phyloP scores from a whole-genome alignment of 2,329 filamentous ascomycete species.

The Trichoderma sp. region DNA sequence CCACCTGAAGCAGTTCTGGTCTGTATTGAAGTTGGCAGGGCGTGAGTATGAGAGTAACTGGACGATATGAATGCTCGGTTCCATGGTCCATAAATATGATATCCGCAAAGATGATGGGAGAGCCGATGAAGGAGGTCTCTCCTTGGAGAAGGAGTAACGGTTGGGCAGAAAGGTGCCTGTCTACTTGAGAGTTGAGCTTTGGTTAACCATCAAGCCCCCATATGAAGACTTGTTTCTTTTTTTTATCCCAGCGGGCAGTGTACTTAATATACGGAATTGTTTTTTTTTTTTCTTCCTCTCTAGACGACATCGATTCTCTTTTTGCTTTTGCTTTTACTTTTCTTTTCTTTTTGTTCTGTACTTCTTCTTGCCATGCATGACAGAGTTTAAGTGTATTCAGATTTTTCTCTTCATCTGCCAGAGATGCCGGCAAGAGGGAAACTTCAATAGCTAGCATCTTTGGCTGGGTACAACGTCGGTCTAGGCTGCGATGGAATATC shows the following conservation, averaged over 20 bases:
- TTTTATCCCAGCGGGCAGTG: conserved; percentile 12
- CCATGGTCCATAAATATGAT: conserved; percentile 8
- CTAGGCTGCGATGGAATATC: not conserved
- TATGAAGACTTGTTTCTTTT: not conserved
- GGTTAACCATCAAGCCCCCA: conserved; percentile 4
- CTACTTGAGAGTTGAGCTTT: conserved; percentile 4
- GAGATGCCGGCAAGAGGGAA: not conserved
- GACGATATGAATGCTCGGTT: conserved; percentile 4
- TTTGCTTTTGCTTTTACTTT: not conserved
- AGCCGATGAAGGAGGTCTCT: not conserved
- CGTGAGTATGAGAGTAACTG: conserved; percentile 7
- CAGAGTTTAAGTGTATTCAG: not conserved
- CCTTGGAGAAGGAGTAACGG: not conserved
- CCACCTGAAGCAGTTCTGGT: not conserved
- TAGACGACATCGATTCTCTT: not conserved
- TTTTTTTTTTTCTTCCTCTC: not conserved
- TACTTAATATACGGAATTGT: conserved; percentile 14
- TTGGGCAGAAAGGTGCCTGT: not conserved
- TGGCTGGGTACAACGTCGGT: not conserved
- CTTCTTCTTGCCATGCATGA: not conserved
- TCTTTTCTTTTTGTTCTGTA: too few relatives aligned
- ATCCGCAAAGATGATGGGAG: conserved; percentile 4
- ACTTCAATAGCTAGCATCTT: not conserved
- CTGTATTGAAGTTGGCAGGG: not conserved
- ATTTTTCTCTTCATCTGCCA: too few relatives aligned